A percentile compares a stretch with the other conserved stretches of the same genome.
Conservation (phyloP, 345 rosid species). For the Theobroma cacao region DNA sequence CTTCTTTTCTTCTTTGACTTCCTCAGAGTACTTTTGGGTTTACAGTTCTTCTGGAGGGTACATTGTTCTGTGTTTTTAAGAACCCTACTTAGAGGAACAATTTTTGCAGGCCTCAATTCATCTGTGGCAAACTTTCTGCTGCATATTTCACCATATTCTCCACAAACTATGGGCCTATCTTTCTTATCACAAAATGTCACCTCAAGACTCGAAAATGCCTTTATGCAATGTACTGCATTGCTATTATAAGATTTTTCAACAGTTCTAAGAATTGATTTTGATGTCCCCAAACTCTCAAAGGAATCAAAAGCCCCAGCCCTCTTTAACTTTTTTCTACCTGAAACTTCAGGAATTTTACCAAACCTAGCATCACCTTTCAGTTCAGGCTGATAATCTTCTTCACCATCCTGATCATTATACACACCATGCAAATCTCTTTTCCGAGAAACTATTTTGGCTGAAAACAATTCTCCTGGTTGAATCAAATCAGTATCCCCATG, state of each 20-base stretch:
- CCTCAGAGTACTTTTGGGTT: conserved; percentile 18
- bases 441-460: conserved; percentile 19
- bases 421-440: conserved; percentile 30
- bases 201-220: conserved; percentile 22
- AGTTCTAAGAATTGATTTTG: conserved; percentile 13
- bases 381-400: conserved; percentile 11
- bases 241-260: conserved; percentile 12
- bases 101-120: conserved; percentile 29
- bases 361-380: neutral
- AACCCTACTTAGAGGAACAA: conserved; percentile 41
- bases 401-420: conserved; percentile 16
- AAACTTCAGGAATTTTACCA: conserved; percentile 8
- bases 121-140: conserved; percentile 22
- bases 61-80: conserved; percentile 29
- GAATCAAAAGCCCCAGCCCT: conserved; percentile 10
- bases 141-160: conserved; percentile 43
- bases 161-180: conserved; percentile 43
- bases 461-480: conserved; percentile 13
- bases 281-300: conserved; percentile 6
- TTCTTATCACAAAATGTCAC: conserved; percentile 18
- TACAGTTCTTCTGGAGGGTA: conserved; percentile 18
- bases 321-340: conserved; percentile 28
- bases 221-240: conserved; percentile 1
- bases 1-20: conserved; percentile 11
- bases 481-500: neutral